A percentile compares a stretch with the other conserved stretches of the same genome.
These are phyloP conservation scores for Aspergillus homomorphus DNA, from an alignment of 495 filamentous ascomycete species.

Conservation along the genomic window DNA sequence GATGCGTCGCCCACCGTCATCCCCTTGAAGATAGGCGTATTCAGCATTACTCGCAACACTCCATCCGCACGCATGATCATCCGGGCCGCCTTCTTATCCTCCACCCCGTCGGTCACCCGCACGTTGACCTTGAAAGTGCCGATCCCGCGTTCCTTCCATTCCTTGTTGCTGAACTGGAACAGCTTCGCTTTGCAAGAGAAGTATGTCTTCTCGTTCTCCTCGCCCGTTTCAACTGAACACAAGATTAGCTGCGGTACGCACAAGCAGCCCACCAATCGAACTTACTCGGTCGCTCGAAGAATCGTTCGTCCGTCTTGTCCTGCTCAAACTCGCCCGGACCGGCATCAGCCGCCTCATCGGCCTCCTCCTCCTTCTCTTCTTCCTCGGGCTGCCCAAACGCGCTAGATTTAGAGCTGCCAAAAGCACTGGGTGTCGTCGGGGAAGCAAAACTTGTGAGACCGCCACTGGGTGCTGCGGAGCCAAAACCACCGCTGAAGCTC, in stretches of 20 bases:
- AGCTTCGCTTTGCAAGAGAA: conserved; percentile 73
- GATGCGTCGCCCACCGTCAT: conserved; percentile 64
- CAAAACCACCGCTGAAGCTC: conserved; percentile 54
- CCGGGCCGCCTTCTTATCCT: conserved; percentile 55
- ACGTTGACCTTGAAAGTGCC: conserved; percentile 84
- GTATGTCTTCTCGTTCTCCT: conserved; percentile 59
- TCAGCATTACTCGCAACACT: conserved; percentile 80
- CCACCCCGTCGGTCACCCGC: conserved; percentile 47
- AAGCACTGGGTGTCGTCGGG: conserved; percentile 50
- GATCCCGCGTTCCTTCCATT: conserved; percentile 85
- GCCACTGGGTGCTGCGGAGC: conserved; percentile 45
- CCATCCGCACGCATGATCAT: conserved; percentile 88
- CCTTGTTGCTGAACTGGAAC: conserved; percentile 65
- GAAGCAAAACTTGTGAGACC: conserved; percentile 67
- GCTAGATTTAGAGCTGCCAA: conserved; percentile 56
- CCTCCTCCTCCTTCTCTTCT: conserved; percentile 55
- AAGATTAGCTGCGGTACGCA: not conserved
- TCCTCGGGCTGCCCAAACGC: conserved; percentile 69
- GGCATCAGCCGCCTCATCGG: conserved; percentile 42
- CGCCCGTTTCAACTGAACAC: conserved; percentile 66
- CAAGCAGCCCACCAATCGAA: not conserved
- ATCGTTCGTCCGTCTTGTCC: conserved; percentile 61
- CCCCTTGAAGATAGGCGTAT: conserved; percentile 68
- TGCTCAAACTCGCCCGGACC: conserved; percentile 50
- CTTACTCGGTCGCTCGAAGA: conserved; percentile 65